Evolutionary conservation across 371 early-diverging fungal genomes (phyloP), one percentile per base, ranked within the genome.

Genomic region (Apophysomyces trapeziformis): DNA sequence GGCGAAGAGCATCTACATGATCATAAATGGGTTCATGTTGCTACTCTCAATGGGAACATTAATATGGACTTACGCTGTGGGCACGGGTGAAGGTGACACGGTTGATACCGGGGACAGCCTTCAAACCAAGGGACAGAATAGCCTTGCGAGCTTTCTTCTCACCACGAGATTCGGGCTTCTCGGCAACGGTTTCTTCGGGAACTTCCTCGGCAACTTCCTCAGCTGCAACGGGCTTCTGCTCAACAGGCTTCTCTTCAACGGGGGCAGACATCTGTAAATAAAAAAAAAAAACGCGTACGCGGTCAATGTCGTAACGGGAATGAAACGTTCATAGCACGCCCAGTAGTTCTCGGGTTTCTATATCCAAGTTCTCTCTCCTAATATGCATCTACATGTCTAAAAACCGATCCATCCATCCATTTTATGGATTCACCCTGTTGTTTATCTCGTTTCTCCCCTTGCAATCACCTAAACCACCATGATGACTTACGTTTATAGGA

Each of bases 81-180:
- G 92, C 89, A 80, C 96, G 91, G 68, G 93, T 87, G 76, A 98
- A 87, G 76, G 94, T 94, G 67, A 99, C 95, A 74, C 96, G 92
- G 81, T 78, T 91, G 83, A 97, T 91, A 58, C 93, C 97, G 38
- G 86, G 71, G 68, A 96, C 91, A 67, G 85, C 89, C 87, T 93
- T 91, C 70, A 97, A 88, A 67, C 97, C 97, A 76, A 94, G 89
- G 87, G 94, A 93, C 77, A 86, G 79, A 75, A 99, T 84, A 63
- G 95, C 95, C 91, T 97, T 97, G 80, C 97, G 92, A 68, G 96
- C 96, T 92, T 97, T 96, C 90, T 92, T 93, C 84, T 97, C 97
- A 67, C 89, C 87, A 70, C 92, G 92, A 79, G 86, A 86, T 77
- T 88, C 90, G 68, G 74, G 70, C 69, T 80, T 85, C 65, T 78